Evolutionary conservation across 2,329 filamentous ascomycete species (phyloP).

Genomic region (Peltaster fructicola): DNA sequence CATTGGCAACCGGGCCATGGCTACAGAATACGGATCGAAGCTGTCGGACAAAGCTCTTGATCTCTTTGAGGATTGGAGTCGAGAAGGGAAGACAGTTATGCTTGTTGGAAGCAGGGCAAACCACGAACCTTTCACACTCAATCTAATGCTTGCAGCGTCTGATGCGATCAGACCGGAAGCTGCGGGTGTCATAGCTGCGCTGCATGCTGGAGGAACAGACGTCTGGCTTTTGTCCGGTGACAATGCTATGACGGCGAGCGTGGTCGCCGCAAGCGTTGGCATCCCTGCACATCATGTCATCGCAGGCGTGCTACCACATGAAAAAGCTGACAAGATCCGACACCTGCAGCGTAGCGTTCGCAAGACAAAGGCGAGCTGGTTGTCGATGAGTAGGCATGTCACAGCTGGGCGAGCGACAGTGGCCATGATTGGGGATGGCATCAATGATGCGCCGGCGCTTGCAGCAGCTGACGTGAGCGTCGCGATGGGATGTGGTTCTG

Average conservation of each 20-base stretch:
- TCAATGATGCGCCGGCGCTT: conserved; percentile 71
- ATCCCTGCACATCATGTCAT: conserved; percentile 61
- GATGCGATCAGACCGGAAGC: conserved; percentile 69
- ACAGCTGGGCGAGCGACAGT: conserved; percentile 48
- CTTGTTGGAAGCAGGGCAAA: conserved; percentile 21
- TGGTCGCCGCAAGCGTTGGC: conserved; percentile 58
- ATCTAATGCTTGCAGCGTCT: conserved; percentile 55
- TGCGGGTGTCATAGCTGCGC: conserved; percentile 19
- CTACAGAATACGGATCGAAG: conserved; percentile 26
- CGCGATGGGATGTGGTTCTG: conserved; percentile 61
- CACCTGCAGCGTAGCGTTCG: conserved; percentile 19
- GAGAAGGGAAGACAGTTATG: conserved; percentile 24
- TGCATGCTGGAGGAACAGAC: conserved; percentile 42
- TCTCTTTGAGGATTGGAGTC: conserved; percentile 23
- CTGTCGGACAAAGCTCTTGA: conserved; percentile 11
- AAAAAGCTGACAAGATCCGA: conserved; percentile 59
- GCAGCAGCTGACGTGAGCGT: conserved; percentile 69
- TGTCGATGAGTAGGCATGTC: no score
- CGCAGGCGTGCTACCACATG: conserved; percentile 67
- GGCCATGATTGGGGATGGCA: conserved; percentile 74
- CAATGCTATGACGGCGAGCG: conserved; percentile 66
- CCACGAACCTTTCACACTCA: conserved; percentile 34
- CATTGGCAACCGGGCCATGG: conserved; percentile 57
- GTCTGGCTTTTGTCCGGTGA: conserved; percentile 92
- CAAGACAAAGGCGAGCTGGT: conserved; percentile 2